Evolutionary conservation across 768 basidiomycete genomes (phyloP), one percentile per base, ranked within the genome.

Genomic region (Kwoniella dejecticola): DNA sequence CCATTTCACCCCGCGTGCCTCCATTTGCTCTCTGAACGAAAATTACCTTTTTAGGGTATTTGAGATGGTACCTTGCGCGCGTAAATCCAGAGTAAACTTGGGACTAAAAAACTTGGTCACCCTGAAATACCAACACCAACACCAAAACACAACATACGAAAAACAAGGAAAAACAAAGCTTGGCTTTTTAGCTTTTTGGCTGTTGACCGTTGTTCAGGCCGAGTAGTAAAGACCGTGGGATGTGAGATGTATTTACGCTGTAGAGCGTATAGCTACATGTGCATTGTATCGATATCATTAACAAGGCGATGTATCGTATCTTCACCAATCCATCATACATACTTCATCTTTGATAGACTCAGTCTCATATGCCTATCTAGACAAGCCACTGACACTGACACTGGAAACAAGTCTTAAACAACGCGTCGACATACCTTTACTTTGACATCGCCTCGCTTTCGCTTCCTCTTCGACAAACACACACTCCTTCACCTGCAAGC

Each of bases 1-100:
- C 48, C 30, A 15, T 15, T 50, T 21, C 17, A 12, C 48, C 30
- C 48, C 48, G 48, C 48, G 48, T 50, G 48, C 48, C 48, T 50
- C 30, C 15, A 15, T 6, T 7, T 12, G 13, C 6, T 7, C 17
- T 8, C 5, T 13, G 19, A 42, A 42, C 41, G 15, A 31, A 31
- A 0, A 36, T 50, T 36, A 31, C 48, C 48, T 17, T 6, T 24
- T 31, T 50, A 31, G 48, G 48, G 17, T n/a, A 50, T 4, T n/a
- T 50, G 7, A 36, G 24, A 17, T 29, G 27, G 48, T 50, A 31
- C 48, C 48, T 50, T 24, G 21, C 30, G 33, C 48, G 48, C 48
- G 48, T 50, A n/a, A 50, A 21, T 15, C 1, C 26, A 31, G 30
- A 50, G n/a, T 33, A 24, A 8, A n/a, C n/a, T n/a, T 19, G 10